A percentile compares a stretch with the other conserved stretches of the same genome.
These are phyloP conservation scores for Epichloe gansuensis DNA, from an alignment of 2,329 filamentous ascomycete species.

Conservation along the genomic window DNA sequence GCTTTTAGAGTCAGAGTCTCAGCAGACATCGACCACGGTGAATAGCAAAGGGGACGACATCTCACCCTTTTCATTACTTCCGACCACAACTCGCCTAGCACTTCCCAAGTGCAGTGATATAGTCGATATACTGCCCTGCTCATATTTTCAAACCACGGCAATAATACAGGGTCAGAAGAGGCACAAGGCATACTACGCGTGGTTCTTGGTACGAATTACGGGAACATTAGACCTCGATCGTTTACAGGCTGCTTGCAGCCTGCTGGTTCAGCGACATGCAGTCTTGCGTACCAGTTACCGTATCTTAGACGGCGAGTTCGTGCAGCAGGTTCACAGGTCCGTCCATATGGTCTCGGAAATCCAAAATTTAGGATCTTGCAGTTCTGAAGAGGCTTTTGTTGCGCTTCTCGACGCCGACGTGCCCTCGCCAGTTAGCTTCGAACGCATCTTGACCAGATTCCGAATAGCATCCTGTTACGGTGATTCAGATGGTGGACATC, in stretches of 20 bases:
- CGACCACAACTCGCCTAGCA: not conserved
- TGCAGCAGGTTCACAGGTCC: not conserved
- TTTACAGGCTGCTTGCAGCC: not conserved
- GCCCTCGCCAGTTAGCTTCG: not conserved
- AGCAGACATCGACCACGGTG: not conserved
- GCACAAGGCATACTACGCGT: not conserved
- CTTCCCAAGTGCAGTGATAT: not conserved
- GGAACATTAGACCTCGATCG: not conserved
- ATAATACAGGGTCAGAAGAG: not conserved
- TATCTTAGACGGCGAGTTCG: not conserved
- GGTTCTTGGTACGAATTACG: not conserved
- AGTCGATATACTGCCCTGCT: not conserved
- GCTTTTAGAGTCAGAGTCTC: not conserved
- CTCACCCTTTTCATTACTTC: not conserved
- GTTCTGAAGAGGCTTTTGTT: not conserved
- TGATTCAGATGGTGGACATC: not conserved
- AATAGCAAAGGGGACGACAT: not conserved
- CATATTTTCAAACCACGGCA: not conserved
- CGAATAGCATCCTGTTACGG: not conserved
- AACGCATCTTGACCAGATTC: not conserved
- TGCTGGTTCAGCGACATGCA: not conserved
- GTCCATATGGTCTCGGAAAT: not conserved
- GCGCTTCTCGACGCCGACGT: not conserved
- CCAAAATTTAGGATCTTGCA: not conserved
- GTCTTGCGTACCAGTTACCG: not conserved